These are phyloP conservation scores for Phaffia tasmanica DNA, from an alignment of 768 basidiomycete genomes.

Conservation along the genomic window DNA sequence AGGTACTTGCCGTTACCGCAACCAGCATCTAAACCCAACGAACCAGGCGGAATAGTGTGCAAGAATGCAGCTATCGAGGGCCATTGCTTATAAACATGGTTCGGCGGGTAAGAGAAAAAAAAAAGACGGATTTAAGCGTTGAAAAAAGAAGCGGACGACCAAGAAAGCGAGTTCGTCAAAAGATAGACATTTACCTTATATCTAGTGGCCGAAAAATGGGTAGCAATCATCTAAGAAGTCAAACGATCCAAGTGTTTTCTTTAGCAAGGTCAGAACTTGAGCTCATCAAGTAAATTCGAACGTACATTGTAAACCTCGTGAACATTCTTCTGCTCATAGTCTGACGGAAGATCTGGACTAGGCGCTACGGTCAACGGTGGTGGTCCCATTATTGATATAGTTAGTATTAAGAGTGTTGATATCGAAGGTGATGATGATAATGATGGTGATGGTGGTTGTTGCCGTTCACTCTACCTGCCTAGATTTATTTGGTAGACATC, in stretches of 20 bases:
- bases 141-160: background rate
- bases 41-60: conserved; percentile 57
- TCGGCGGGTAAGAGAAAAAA: conserved; percentile 12
- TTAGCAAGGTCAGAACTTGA: background rate
- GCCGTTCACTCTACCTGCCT: too few species aligned
- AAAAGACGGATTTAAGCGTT: background rate
- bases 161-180: background rate
- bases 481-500: too few species aligned
- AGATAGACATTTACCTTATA: conserved; percentile 54
- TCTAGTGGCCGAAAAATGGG: conserved; percentile 76
- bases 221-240: conserved; percentile 48
- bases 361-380: conserved; percentile 23
- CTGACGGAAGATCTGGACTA: conserved; percentile 5
- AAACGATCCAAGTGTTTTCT: background rate
- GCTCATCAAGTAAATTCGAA: too few species aligned
- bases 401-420: too few species aligned
- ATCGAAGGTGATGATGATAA: too few species aligned
- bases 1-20: conserved; percentile 98
- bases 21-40: conserved; percentile 84
- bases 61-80: conserved; percentile 72
- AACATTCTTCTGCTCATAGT: conserved; percentile 63
- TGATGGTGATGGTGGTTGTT: too few species aligned
- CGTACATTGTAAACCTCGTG: conserved; percentile 62
- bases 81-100: conserved; percentile 55
- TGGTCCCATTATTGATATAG: background rate